phyloP scores from a whole-genome alignment of 495 filamentous ascomycete genomes.

The Aspergillus hancockii region DNA sequence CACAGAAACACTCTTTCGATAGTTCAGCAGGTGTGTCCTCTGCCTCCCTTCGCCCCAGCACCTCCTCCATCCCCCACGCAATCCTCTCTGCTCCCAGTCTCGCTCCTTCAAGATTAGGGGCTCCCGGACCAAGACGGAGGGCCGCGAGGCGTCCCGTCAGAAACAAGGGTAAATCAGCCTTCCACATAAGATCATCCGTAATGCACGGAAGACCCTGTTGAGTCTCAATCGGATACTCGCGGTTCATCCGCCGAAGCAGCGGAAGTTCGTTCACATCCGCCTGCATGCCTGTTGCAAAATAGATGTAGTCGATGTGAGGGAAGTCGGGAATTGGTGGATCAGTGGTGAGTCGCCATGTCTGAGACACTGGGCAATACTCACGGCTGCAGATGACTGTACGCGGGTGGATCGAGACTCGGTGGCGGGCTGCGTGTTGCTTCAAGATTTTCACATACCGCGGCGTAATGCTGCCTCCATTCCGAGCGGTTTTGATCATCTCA shows the following conservation, averaged over 20 bases:
- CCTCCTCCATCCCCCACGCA: constrained; percentile 58
- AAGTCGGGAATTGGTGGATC: constrained; percentile 50
- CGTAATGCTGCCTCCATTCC: constrained; percentile 63
- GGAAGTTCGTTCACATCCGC: constrained; percentile 52
- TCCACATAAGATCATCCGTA: constrained; percentile 65
- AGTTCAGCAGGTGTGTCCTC: constrained; percentile 9
- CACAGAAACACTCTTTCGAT: constrained; percentile 30
- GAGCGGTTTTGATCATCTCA: constrained; percentile 55
- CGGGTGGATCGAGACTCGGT: constrained; percentile 49
- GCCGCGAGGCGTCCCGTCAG: constrained; percentile 59
- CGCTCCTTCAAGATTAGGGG: constrained; percentile 64
- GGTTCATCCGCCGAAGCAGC: constrained; percentile 49
- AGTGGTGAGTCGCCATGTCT: constrained; percentile 53
- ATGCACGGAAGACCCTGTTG: constrained; percentile 59
- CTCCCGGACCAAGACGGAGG: constrained; percentile 59
- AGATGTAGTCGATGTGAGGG: constrained; percentile 61
- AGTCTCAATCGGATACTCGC: constrained; percentile 53
- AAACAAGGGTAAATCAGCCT: constrained; percentile 59
- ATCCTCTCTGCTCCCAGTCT: constrained; percentile 63
- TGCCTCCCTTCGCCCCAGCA: constrained; percentile 30
- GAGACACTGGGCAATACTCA: constrained; percentile 33
- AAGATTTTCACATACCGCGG: constrained; percentile 57
- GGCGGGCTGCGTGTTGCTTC: constrained; percentile 44
- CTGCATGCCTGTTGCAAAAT: constrained; percentile 61
- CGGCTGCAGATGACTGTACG: constrained; percentile 45